Evolutionary conservation across 495 filamentous ascomycete species (phyloP).

Genomic region (Neurospora sp.): DNA sequence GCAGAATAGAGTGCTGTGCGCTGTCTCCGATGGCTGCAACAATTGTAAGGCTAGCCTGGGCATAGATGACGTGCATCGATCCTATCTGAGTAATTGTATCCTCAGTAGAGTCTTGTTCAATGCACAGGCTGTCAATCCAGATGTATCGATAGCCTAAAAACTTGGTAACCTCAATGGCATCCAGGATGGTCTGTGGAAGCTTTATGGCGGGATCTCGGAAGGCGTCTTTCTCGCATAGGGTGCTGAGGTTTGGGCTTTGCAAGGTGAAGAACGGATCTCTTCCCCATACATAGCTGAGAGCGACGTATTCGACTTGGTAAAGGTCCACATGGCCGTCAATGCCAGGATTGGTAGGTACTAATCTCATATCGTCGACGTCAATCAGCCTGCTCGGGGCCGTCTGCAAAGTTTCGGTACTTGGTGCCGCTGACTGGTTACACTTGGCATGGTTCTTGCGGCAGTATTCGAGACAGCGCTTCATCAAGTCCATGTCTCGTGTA

Average conservation of each 20-base stretch:
- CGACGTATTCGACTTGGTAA: conserved; percentile 16
- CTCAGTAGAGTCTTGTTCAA: conserved; percentile 1
- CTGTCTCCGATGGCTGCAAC: background rate
- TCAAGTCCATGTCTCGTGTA: background rate
- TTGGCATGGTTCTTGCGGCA: conserved; percentile 18
- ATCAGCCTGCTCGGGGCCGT: conserved; percentile 20
- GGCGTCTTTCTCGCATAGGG: background rate
- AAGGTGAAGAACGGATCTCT: conserved; percentile 14
- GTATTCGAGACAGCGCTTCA: conserved; percentile 4
- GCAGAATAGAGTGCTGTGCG: background rate
- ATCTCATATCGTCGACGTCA: conserved; percentile 13
- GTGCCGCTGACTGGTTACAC: conserved; percentile 6
- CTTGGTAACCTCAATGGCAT: conserved; percentile 16
- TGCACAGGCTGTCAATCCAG: conserved; percentile 25
- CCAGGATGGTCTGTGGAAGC: conserved; percentile 20
- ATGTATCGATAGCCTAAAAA: conserved; percentile 15
- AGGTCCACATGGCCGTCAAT: conserved; percentile 3
- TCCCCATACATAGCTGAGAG: conserved; percentile 26
- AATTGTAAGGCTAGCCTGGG: background rate
- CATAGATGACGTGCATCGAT: background rate
- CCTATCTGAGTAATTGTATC: background rate
- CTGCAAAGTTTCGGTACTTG: conserved; percentile 15
- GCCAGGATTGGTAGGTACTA: conserved; percentile 3
- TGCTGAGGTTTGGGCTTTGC: conserved; percentile 14
- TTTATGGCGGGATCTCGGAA: background rate